These are phyloP conservation scores for Fusarium longipes DNA, from an alignment of 2,329 filamentous ascomycete genomes.

Conservation along the genomic window DNA sequence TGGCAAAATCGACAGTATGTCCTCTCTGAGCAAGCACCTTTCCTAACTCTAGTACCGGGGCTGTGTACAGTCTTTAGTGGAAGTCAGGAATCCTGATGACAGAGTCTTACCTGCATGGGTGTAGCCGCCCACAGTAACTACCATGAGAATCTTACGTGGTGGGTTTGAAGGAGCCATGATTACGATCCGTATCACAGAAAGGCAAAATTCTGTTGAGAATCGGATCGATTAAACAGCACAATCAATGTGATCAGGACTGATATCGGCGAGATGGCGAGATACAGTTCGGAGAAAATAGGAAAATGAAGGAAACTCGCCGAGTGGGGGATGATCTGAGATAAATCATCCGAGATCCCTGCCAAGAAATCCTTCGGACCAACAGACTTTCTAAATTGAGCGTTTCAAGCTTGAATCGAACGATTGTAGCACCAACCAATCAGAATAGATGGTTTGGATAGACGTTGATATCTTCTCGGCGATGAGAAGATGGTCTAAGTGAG, in stretches of 20 bases:
- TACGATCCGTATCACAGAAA: background rate
- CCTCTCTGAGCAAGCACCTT: slow-evolving; percentile 33
- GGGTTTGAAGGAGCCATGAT: slow-evolving; percentile 14
- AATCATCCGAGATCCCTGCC: slow-evolving; percentile 1
- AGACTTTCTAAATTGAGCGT: background rate
- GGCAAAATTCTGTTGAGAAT: background rate
- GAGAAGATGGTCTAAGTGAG: background rate
- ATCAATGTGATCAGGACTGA: background rate
- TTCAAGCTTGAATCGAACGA: slow-evolving; percentile 2
- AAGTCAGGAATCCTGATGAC: background rate
- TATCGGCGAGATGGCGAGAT: background rate
- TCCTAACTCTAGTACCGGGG: background rate
- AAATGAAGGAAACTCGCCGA: background rate
- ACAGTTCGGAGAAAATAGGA: background rate
- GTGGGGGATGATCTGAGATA: background rate
- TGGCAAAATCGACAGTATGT: slow-evolving; percentile 52
- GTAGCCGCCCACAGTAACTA: slow-evolving; percentile 50
- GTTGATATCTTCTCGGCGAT: background rate
- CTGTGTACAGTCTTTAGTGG: background rate
- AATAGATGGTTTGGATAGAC: background rate
- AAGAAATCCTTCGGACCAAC: background rate
- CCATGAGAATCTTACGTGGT: slow-evolving; percentile 45
- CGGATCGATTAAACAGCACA: background rate
- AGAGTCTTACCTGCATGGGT: slow-evolving; percentile 46
- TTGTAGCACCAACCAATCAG: background rate